Percentiles rank a stretch among this genome's conserved stretches.
Evolutionary conservation across 768 basidiomycete species (phyloP).

Genomic region (Neoboletus subvelutipes): DNA sequence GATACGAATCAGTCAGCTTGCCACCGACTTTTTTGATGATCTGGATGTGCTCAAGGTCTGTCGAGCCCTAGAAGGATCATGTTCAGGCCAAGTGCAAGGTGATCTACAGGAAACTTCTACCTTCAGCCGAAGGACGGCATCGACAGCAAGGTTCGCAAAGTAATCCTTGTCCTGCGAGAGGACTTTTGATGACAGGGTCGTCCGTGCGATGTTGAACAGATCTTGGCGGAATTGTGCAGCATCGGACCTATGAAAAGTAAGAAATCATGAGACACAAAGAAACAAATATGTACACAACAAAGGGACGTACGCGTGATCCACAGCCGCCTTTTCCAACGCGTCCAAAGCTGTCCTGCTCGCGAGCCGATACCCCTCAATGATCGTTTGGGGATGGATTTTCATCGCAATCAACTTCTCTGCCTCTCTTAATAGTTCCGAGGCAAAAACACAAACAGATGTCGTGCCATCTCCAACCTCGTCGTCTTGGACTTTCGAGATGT

Average conservation of each 20-base stretch:
- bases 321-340: slow-evolving; percentile 79
- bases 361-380: slow-evolving; percentile 94
- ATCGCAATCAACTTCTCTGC: slow-evolving; percentile 91
- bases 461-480: slow-evolving; percentile 98
- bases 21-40: slow-evolving; percentile 99
- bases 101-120: slow-evolving; percentile 34
- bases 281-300: not conserved
- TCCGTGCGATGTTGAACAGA: slow-evolving; percentile 94
- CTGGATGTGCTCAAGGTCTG: slow-evolving; percentile 96
- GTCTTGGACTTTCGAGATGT: slow-evolving; percentile 99
- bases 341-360: slow-evolving; percentile 82
- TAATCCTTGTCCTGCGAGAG: slow-evolving; percentile 96
- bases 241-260: slow-evolving; percentile 55
- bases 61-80: slow-evolving; percentile 70
- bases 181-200: slow-evolving; percentile 95
- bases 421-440: slow-evolving; percentile 88
- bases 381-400: slow-evolving; percentile 97
- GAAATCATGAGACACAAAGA: not conserved
- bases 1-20: slow-evolving; percentile 96
- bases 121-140: slow-evolving; percentile 91
- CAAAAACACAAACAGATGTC: slow-evolving; percentile 87
- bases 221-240: slow-evolving; percentile 78
- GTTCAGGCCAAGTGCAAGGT: slow-evolving; percentile 1
- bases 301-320: slow-evolving; percentile 76
- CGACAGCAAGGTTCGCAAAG: slow-evolving; percentile 96